Conservation (phyloP, 2,329 filamentous ascomycete species). For the Aspergillus thermomutatus region DNA sequence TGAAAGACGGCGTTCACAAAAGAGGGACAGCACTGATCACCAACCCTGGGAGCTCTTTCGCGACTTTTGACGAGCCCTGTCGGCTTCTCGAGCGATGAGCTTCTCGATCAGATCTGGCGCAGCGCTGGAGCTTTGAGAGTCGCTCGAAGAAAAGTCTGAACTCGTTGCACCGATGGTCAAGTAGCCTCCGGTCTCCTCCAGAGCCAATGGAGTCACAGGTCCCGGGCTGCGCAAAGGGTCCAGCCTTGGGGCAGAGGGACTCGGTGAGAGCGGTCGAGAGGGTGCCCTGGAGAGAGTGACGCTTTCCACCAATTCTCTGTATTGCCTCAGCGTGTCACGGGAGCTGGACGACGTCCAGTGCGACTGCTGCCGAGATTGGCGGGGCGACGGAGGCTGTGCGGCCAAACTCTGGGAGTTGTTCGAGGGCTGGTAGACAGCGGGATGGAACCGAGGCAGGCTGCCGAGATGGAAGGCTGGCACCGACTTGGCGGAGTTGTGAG, state of each 20-base stretch:
- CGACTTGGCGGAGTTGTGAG: constrained; percentile 34
- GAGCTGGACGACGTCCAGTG: constrained; percentile 33
- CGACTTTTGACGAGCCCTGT: constrained; percentile 27
- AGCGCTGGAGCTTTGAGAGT: constrained; percentile 20
- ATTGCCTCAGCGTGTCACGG: constrained; percentile 39
- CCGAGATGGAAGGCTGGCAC: constrained; percentile 37
- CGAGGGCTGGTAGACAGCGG: constrained; percentile 40
- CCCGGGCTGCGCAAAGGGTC: constrained; percentile 46
- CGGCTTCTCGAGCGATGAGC: constrained; percentile 32
- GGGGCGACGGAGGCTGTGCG: constrained; percentile 31
- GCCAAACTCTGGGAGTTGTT: constrained; percentile 19
- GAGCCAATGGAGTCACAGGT: constrained; percentile 43
- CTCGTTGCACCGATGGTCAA: constrained; percentile 33
- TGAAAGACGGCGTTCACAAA: constrained; percentile 2
- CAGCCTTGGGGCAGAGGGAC: constrained; percentile 43
- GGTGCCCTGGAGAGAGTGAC: constrained; percentile 28
- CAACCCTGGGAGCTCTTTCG: constrained; percentile 27
- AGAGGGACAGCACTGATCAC: constrained; percentile 13
- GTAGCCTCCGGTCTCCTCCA: constrained; percentile 42
- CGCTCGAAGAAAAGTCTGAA: constrained; percentile 16
- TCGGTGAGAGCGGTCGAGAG: constrained; percentile 25
- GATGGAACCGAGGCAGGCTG: constrained; percentile 45
- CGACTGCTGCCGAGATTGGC: constrained; percentile 28
- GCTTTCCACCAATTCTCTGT: constrained; percentile 42
- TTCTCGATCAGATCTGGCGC: constrained; percentile 32